Percentiles rank a stretch among this genome's conserved stretches.
These are phyloP conservation scores for Yamadazyma atlantica DNA, from an alignment of 1,139 yeast genomes.

Conservation along the genomic window DNA sequence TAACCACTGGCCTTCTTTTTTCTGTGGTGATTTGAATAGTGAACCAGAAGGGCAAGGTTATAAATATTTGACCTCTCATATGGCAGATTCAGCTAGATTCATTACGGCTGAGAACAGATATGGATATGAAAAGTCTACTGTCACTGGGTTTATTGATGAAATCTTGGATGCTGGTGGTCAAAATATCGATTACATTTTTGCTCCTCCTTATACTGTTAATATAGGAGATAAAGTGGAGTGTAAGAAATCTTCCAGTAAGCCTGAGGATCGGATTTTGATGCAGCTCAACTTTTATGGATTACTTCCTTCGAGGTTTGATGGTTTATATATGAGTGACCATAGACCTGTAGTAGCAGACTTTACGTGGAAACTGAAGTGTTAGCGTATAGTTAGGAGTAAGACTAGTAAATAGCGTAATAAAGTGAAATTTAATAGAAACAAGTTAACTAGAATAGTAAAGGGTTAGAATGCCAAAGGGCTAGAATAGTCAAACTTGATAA, in stretches of 20 bases:
- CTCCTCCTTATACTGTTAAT: conserved; percentile 30
- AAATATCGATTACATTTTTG: conserved; percentile 53
- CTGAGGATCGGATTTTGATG: conserved; percentile 19
- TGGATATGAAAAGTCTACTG: conserved; percentile 46
- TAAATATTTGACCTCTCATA: conserved; percentile 28
- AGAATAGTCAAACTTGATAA: no score
- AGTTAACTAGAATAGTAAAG: no score
- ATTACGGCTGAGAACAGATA: conserved; percentile 30
- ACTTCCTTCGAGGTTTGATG: conserved; percentile 45
- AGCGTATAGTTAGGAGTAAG: conserved; percentile 1
- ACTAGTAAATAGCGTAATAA: background rate
- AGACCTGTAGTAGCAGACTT: conserved; percentile 54
- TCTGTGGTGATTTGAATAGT: conserved; percentile 55
- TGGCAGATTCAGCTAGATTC: conserved; percentile 31
- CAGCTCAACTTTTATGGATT: conserved; percentile 39
- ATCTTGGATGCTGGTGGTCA: conserved; percentile 30
- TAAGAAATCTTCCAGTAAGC: conserved; percentile 5
- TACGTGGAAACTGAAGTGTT: conserved; percentile 14
- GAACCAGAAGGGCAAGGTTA: conserved; percentile 51
- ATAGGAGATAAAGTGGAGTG: conserved; percentile 17
- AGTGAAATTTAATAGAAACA: no score
- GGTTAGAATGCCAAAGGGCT: no score
- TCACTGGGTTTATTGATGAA: conserved; percentile 50
- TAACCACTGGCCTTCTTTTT: conserved; percentile 42
- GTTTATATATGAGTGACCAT: conserved; percentile 51